Conservation (phyloP, 2,329 filamentous ascomycete genomes). For the Amauroascus verrucosus region DNA sequence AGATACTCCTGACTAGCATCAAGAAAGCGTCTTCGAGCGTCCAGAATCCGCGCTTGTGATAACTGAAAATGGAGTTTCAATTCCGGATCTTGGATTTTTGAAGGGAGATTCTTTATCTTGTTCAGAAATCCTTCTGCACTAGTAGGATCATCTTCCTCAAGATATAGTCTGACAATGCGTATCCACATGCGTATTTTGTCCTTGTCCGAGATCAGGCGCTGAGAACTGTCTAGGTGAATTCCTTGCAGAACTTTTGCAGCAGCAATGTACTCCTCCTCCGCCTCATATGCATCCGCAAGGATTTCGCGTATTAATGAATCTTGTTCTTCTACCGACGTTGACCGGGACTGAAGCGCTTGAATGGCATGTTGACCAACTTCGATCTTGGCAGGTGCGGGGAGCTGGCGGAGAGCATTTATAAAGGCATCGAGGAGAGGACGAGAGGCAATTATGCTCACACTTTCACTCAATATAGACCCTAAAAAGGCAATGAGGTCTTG, state of each 20-base stretch:
- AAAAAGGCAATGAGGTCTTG: conserved; percentile 59
- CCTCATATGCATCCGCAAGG: conserved; percentile 73
- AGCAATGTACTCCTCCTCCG: conserved; percentile 64
- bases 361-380: conserved; percentile 67
- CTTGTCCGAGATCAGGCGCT: conserved; percentile 70
- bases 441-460: conserved; percentile 64
- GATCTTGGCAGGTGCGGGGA: conserved; percentile 53
- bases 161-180: conserved; percentile 83
- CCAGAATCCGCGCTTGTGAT: conserved; percentile 83
- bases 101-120: conserved; percentile 74
- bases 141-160: conserved; percentile 86
- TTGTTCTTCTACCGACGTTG: conserved; percentile 75
- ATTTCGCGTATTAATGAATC: conserved; percentile 65
- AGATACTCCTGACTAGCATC: conserved; percentile 83
- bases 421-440: conserved; percentile 61
- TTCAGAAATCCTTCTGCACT: conserved; percentile 80
- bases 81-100: conserved; percentile 62
- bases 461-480: conserved; percentile 58
- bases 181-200: conserved; percentile 83
- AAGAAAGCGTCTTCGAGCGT: conserved; percentile 81
- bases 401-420: conserved; percentile 51
- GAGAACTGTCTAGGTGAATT: conserved; percentile 80
- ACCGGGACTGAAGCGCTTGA: conserved; percentile 52
- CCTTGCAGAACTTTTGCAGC: conserved; percentile 70
- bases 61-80: conserved; percentile 78